Conservation (phyloP, 2,329 filamentous ascomycete genomes). For the Trichoderma lentiforme region DNA sequence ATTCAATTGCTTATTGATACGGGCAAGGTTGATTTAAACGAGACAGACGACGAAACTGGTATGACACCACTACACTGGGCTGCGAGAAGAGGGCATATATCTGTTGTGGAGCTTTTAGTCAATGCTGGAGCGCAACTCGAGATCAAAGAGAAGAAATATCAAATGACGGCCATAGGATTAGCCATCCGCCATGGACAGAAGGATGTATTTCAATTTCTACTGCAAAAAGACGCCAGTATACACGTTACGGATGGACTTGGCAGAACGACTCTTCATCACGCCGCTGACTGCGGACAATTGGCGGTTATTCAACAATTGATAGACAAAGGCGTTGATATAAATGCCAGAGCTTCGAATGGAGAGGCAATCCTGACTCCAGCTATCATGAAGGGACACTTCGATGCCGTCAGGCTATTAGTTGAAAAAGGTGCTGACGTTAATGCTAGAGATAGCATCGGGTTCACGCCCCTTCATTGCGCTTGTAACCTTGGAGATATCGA, state of each 20-base stretch:
- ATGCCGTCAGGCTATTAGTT: neutral
- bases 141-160: fast-evolving
- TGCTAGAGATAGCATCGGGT: fast-evolving
- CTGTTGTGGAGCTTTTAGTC: neutral
- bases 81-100: fast-evolving
- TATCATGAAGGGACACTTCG: too few relatives aligned
- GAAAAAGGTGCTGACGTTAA: neutral
- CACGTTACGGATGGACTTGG: too few relatives aligned
- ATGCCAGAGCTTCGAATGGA: too few relatives aligned
- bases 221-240: neutral
- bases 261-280: fast-evolving
- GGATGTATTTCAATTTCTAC: neutral
- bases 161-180: neutral
- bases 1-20: neutral
- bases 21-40: neutral
- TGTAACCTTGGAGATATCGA: neutral
- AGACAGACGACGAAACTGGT: neutral
- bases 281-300: neutral
- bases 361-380: too few relatives aligned
- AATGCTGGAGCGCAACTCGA: neutral
- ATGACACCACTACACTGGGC: neutral
- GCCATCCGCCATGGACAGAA: fast-evolving
- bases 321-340: neutral
- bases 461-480: neutral
- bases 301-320: neutral